phyloP scores from a whole-genome alignment of 2,329 filamentous ascomycete genomes.

The Penicillium thymicola region DNA sequence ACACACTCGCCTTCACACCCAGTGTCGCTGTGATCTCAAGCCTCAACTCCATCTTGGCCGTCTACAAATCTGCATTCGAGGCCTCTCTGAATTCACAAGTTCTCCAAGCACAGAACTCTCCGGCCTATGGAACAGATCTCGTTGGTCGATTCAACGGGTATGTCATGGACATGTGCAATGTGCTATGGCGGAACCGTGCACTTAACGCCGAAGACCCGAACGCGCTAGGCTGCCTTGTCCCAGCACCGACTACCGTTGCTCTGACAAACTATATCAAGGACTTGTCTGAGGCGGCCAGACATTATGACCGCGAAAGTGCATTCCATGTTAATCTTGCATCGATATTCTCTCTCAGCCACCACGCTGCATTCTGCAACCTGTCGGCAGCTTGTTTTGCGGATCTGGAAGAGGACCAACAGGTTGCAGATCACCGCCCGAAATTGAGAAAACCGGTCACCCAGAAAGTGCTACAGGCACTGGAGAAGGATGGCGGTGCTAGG shows the following conservation, averaged over 20 bases:
- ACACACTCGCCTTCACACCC: slow-evolving; percentile 65
- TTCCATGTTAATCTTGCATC: slow-evolving; percentile 37
- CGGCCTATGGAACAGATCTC: slow-evolving; percentile 55
- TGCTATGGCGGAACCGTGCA: slow-evolving; percentile 72
- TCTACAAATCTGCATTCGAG: slow-evolving; percentile 73
- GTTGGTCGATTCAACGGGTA: slow-evolving; percentile 75
- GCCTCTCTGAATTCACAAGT: slow-evolving; percentile 48
- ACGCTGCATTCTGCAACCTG: slow-evolving; percentile 45
- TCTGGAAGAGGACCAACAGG: slow-evolving; percentile 46
- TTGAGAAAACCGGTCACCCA: slow-evolving; percentile 62
- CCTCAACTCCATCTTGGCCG: slow-evolving; percentile 65
- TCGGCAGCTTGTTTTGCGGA: slow-evolving; percentile 48
- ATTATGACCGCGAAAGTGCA: slow-evolving; percentile 28
- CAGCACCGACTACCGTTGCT: slow-evolving; percentile 43
- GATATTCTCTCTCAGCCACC: slow-evolving; percentile 49
- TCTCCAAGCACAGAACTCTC: slow-evolving; percentile 32
- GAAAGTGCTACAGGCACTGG: slow-evolving; percentile 60
- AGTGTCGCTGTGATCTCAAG: slow-evolving; percentile 64
- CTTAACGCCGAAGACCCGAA: slow-evolving; percentile 65
- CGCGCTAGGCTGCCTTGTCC: slow-evolving; percentile 53
- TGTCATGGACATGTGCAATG: slow-evolving; percentile 83
- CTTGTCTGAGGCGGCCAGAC: slow-evolving; percentile 35
- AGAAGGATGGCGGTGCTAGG: slow-evolving; percentile 61
- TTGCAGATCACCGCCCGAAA: slow-evolving; percentile 22
- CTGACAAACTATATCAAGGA: slow-evolving; percentile 43